Conservation (phyloP, 257 asterid genomes). For the Hygrophila difformis region DNA sequence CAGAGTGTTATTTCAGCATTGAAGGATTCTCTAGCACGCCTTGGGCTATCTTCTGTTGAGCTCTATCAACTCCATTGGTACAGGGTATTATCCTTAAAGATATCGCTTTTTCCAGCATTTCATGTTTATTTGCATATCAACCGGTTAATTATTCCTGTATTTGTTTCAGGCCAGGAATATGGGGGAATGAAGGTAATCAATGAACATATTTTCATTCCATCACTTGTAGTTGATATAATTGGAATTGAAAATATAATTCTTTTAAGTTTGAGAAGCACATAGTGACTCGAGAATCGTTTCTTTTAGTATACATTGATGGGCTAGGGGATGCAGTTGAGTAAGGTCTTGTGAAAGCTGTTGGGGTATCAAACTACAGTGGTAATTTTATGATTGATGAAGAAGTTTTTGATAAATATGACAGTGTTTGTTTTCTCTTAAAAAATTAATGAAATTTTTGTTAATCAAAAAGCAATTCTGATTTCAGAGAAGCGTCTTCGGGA, state of each 20-base stretch:
- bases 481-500: conserved; percentile 78
- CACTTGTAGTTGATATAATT: background rate
- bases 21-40: conserved; percentile 67
- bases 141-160: background rate
- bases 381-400: conserved; percentile 10
- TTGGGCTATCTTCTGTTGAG: conserved; percentile 60
- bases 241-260: no score
- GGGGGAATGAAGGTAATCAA: conserved; percentile 94
- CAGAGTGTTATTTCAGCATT: conserved; percentile 78
- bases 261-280: conserved; percentile 5
- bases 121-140: background rate
- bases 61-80: conserved; percentile 98
- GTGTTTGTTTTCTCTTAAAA: no score
- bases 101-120: background rate
- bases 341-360: conserved; percentile 92
- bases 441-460: no score
- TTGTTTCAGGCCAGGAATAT: conserved; percentile 86
- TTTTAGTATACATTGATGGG: conserved; percentile 85
- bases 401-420: no score
- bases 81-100: background rate
- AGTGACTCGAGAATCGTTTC: conserved; percentile 6
- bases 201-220: conserved; percentile 7
- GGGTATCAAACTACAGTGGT: conserved; percentile 89
- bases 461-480: no score
- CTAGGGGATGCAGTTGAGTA: conserved; percentile 96